Evolutionary conservation across 2,329 filamentous ascomycete genomes (phyloP).

Genomic region (Metarhizium robertsii): DNA sequence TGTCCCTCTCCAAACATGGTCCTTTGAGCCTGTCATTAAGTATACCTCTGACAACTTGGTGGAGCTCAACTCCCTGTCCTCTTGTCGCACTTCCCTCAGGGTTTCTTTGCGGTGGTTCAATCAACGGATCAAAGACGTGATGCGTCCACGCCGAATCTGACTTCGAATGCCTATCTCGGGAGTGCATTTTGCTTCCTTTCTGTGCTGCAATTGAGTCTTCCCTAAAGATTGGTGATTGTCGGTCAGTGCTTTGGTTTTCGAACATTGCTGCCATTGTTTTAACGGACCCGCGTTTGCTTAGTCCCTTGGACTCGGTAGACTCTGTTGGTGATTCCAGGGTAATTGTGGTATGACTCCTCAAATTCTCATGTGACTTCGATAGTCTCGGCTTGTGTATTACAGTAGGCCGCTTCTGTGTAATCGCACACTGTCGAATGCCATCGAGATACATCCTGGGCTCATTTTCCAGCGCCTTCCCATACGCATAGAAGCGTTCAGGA

Average conservation of each 20-base stretch:
- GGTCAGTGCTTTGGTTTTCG: slow-evolving; percentile 22
- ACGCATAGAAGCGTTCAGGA: slow-evolving; percentile 16
- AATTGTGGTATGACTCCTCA: slow-evolving; percentile 3
- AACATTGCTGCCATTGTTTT: slow-evolving; percentile 44
- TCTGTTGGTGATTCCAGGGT: slow-evolving; percentile 2
- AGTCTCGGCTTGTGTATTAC: slow-evolving; percentile 6
- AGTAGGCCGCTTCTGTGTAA: slow-evolving; percentile 1
- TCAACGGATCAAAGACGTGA: not conserved
- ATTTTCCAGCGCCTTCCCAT: not conserved
- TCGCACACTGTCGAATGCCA: not conserved
- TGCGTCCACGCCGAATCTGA: slow-evolving; percentile 6
- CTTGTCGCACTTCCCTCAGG: not conserved
- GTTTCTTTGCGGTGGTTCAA: not conserved
- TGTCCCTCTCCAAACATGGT: not conserved
- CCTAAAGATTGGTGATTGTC: not conserved
- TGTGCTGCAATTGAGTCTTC: not conserved
- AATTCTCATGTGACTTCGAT: slow-evolving; percentile 8
- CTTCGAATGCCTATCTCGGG: slow-evolving; percentile 3
- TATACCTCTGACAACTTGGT: not conserved
- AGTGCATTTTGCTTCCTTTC: not conserved
- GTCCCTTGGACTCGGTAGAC: slow-evolving; percentile 11
- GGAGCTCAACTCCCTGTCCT: not conserved
- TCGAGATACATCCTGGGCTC: not conserved
- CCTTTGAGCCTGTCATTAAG: not conserved
- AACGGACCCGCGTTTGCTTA: slow-evolving; percentile 25